phyloP scores from a whole-genome alignment of 352 stramenopile species.

The Peronospora destructor region DNA sequence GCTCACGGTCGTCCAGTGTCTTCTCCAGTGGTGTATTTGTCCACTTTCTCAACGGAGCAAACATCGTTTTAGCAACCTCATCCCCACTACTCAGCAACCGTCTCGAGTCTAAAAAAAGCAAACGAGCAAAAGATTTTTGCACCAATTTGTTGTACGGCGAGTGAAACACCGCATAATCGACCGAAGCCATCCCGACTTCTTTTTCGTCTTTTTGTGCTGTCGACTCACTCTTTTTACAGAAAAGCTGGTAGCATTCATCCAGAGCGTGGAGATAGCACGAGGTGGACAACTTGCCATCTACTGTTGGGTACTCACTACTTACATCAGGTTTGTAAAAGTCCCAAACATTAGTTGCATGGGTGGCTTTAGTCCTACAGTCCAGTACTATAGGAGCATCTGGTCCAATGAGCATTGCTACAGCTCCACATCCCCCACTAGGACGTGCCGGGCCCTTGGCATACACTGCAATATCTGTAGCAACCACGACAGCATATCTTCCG shows the following conservation, averaged over 20 bases:
- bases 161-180: constrained; percentile 96
- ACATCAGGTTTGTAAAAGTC: constrained; percentile 98
- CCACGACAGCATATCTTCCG: constrained; percentile 92
- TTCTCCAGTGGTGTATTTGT: constrained; percentile 74
- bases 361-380: constrained; percentile 84
- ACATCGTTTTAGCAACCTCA: constrained; percentile 19
- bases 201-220: constrained; percentile 8
- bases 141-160: constrained; percentile 99
- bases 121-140: constrained; percentile 91
- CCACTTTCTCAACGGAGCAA: constrained; percentile 59
- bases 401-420: constrained; percentile 94
- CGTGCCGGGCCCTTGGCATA: constrained; percentile 90
- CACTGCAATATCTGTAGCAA: constrained; percentile 94
- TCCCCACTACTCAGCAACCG: constrained; percentile 21
- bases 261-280: constrained; percentile 93
- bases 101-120: constrained; percentile 68
- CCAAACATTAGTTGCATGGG: constrained; percentile 91
- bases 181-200: constrained; percentile 33
- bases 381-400: constrained; percentile 91
- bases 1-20: constrained; percentile 86
- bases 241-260: constrained; percentile 91
- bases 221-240: constrained; percentile 75
- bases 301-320: constrained; percentile 90
- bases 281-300: constrained; percentile 93
- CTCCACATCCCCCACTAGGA: constrained; percentile 89